Conservation (phyloP, 768 basidiomycete genomes). For the Exidia glandulosa region DNA sequence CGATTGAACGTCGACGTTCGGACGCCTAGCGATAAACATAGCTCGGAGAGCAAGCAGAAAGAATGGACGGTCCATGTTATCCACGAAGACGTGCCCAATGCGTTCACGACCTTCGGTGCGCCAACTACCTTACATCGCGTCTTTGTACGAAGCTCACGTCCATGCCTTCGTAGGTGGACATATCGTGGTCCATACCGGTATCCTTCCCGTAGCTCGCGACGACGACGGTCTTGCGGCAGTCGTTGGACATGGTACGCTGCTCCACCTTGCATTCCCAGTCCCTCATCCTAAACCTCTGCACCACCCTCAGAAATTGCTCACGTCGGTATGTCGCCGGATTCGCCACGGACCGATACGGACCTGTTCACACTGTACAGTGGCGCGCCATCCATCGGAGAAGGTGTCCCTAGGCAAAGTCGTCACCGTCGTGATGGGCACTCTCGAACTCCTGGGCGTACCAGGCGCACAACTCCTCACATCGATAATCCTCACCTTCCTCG, state of each 20-base stretch:
- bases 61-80: slow-evolving; percentile 71
- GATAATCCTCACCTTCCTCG: slow-evolving; percentile 39
- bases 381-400: slow-evolving; percentile 42
- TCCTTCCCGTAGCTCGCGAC: slow-evolving; percentile 64
- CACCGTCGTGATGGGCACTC: slow-evolving; percentile 27
- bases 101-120: slow-evolving; percentile 62
- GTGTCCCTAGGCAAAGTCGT: slow-evolving; percentile 33
- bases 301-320: slow-evolving; percentile 62
- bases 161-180: slow-evolving; percentile 34
- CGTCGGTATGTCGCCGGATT: slow-evolving; percentile 48
- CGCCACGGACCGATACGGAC: no score
- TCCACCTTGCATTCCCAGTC: no score
- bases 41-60: slow-evolving; percentile 19
- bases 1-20: slow-evolving; percentile 4
- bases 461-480: slow-evolving; percentile 37
- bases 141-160: background rate
- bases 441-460: slow-evolving; percentile 41
- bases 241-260: slow-evolving; percentile 72
- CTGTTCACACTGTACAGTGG: no score
- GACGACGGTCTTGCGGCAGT: slow-evolving; percentile 79
- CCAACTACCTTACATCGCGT: slow-evolving; percentile 1
- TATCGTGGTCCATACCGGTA: slow-evolving; percentile 83
- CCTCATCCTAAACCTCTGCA: background rate
- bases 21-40: slow-evolving; percentile 13
- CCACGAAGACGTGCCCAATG: slow-evolving; percentile 58